phyloP scores from a whole-genome alignment of 805 yeast genomes.

The Nakazawaea ishiwadae region DNA sequence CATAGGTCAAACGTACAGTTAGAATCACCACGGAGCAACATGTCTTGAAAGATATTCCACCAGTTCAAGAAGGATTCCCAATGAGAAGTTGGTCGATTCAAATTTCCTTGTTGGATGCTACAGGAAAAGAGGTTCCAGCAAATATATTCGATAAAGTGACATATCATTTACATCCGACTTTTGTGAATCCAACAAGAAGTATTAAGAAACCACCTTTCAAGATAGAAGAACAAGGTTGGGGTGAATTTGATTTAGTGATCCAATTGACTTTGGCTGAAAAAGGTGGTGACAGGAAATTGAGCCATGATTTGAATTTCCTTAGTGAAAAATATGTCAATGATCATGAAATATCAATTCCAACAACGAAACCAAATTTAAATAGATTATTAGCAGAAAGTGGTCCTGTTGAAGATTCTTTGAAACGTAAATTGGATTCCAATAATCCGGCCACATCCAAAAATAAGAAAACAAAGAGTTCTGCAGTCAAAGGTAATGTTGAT shows the following conservation, averaged over 20 bases:
- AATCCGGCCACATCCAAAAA: constrained; percentile 31
- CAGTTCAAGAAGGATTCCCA: constrained; percentile 87
- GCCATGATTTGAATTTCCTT: constrained; percentile 85
- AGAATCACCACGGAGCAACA: constrained; percentile 86
- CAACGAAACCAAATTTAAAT: constrained; percentile 67
- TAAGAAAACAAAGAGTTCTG: constrained; percentile 50
- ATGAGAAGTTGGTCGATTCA: constrained; percentile 91
- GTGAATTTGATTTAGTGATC: constrained; percentile 89
- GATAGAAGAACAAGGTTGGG: constrained; percentile 96
- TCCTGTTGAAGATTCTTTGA: constrained; percentile 54
- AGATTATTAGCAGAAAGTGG: constrained; percentile 78
- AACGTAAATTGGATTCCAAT: constrained; percentile 14
- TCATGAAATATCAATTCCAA: constrained; percentile 72
- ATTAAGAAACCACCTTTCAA: constrained; percentile 80
- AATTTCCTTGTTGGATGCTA: constrained; percentile 67
- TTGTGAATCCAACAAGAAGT: constrained; percentile 80
- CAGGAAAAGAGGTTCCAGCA: constrained; percentile 83
- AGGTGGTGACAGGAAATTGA: constrained; percentile 81
- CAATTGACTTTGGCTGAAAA: constrained; percentile 74
- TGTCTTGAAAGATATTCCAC: constrained; percentile 72
- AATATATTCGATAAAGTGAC: constrained; percentile 87
- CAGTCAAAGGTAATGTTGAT: constrained; percentile 75
- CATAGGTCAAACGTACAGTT: constrained; percentile 75
- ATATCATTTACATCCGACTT: constrained; percentile 92
- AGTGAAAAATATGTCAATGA: constrained; percentile 74